phyloP scores from a whole-genome alignment of 2,329 filamentous ascomycete genomes.

The Esteya vermicola region DNA sequence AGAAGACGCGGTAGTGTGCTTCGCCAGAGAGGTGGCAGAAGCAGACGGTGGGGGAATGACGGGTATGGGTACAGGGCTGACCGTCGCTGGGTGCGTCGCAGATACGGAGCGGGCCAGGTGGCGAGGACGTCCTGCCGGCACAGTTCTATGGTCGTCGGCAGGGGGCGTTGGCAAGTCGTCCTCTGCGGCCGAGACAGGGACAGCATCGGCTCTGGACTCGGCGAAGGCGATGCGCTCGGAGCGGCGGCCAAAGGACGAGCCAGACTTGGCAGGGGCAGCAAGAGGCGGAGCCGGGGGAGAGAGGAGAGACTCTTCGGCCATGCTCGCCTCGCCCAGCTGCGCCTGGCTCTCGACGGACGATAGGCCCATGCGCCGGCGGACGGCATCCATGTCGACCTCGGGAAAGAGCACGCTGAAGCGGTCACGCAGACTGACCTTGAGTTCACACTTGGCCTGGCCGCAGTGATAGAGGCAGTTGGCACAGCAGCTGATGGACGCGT shows the following conservation, averaged over 20 bases:
- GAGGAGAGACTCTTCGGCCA: not conserved
- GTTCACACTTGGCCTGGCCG: slow-evolving; percentile 11
- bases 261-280: not conserved
- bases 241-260: slow-evolving; percentile 1
- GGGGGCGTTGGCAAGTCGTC: not conserved
- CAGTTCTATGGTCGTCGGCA: not conserved
- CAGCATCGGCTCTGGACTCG: not conserved
- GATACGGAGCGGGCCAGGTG: too few relatives aligned
- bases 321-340: not conserved
- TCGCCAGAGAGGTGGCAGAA: too few relatives aligned
- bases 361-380: not conserved
- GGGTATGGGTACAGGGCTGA: too few relatives aligned
- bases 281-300: too few relatives aligned
- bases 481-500: slow-evolving; percentile 11
- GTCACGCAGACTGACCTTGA: slow-evolving; percentile 6
- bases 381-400: slow-evolving; percentile 1
- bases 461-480: slow-evolving; percentile 17
- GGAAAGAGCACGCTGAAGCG: slow-evolving; percentile 8
- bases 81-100: too few relatives aligned
- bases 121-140: too few relatives aligned
- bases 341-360: not conserved
- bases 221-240: slow-evolving; percentile 7
- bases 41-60: too few relatives aligned
- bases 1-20: too few relatives aligned
- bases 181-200: too few relatives aligned